Percentiles rank a stretch among this genome's conserved stretches.
Evolutionary conservation across 345 rosid species (phyloP).

Genomic region (Cardamine chenopodiifolia): DNA sequence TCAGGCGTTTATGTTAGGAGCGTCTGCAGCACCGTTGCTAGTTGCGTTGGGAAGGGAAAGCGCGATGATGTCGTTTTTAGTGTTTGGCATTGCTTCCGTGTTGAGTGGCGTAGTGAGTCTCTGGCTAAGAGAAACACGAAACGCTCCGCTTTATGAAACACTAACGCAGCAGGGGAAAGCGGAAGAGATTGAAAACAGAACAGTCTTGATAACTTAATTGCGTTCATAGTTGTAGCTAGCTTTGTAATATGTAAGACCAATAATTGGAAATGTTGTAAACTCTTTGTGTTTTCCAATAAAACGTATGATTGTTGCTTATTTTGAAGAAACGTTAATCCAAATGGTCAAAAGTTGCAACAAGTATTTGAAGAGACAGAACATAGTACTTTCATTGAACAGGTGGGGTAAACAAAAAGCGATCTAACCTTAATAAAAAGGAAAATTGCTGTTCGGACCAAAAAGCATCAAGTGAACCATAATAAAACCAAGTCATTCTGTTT

Average conservation of each 20-base stretch:
- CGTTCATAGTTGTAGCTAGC: background rate
- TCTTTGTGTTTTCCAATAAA: constrained; percentile 1
- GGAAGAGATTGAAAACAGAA: constrained; percentile 42
- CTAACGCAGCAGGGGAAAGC: constrained; percentile 55
- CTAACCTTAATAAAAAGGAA: constrained; percentile 31
- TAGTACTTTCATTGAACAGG: constrained; percentile 19
- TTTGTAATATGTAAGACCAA: constrained; percentile 2
- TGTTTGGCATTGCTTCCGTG: constrained; percentile 58
- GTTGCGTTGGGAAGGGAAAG: constrained; percentile 62
- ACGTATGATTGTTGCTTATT: constrained; percentile 16
- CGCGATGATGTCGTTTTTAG: constrained; percentile 56
- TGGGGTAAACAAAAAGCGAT: constrained; percentile 30
- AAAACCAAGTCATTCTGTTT: constrained; percentile 30
- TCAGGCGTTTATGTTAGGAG: constrained; percentile 71
- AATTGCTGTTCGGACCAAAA: no score
- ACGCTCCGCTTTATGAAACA: constrained; percentile 71
- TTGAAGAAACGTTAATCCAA: constrained; percentile 1
- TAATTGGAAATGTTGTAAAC: constrained; percentile 28
- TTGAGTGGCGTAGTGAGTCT: constrained; percentile 57
- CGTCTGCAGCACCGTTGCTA: constrained; percentile 64
- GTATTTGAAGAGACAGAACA: background rate
- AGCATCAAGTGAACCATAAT: no score
- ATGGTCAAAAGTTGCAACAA: background rate
- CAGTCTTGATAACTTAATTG: constrained; percentile 1
- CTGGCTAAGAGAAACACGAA: constrained; percentile 66